These are phyloP conservation scores for Dactylonectria estremocensis DNA, from an alignment of 2,329 filamentous ascomycete genomes.

Conservation along the genomic window DNA sequence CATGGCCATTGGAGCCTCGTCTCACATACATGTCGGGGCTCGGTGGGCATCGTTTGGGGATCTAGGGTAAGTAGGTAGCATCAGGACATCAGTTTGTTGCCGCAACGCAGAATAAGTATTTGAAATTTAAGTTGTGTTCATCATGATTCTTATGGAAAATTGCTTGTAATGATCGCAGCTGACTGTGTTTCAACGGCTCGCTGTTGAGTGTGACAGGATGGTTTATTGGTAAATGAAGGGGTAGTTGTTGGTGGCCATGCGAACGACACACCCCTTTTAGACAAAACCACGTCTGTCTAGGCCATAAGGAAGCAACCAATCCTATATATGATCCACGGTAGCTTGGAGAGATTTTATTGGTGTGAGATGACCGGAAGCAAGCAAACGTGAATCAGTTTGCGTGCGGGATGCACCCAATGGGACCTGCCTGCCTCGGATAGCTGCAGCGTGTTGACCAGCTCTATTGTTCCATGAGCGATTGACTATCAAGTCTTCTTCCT, in stretches of 20 bases:
- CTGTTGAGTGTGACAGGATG: too few species aligned
- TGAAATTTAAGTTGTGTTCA: too few species aligned
- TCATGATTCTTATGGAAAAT: too few species aligned
- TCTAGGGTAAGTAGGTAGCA: not conserved
- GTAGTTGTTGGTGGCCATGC: too few species aligned
- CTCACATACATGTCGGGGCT: not conserved
- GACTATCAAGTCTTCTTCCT: not conserved
- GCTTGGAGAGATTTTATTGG: not conserved
- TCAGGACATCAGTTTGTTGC: not conserved
- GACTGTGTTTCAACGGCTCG: too few species aligned
- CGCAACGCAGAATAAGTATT: too few species aligned
- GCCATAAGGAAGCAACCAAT: too few species aligned
- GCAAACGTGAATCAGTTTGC: not conserved
- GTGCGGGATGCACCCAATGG: not conserved
- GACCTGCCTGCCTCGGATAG: slow-evolving; percentile 8
- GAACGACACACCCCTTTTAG: too few species aligned
- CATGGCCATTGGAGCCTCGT: not conserved
- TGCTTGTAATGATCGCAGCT: too few species aligned
- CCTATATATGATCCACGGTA: too few species aligned
- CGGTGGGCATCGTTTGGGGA: not conserved
- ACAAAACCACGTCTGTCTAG: too few species aligned
- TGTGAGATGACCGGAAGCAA: not conserved
- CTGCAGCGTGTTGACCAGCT: slow-evolving; percentile 3
- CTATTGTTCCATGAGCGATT: not conserved
- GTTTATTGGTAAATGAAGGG: too few species aligned